Evolutionary conservation across 2,329 filamentous ascomycete genomes (phyloP).

Genomic region (Neonectria faginata): DNA sequence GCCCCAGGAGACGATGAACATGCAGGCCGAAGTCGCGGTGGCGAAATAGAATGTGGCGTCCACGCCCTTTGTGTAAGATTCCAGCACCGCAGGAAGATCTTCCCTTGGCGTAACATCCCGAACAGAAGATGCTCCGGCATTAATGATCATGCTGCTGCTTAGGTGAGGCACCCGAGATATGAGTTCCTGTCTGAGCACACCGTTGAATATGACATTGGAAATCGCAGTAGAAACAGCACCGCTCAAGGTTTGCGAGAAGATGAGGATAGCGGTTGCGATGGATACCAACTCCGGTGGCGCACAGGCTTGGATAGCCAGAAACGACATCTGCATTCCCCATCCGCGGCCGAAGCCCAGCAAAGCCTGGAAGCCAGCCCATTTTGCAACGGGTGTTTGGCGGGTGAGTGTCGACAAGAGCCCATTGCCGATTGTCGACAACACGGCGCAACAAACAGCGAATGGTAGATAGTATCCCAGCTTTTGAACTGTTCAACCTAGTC

Average conservation of each 20-base stretch:
- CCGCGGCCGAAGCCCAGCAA: constrained; percentile 58
- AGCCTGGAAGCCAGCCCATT: constrained; percentile 60
- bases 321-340: constrained; percentile 56
- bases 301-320: constrained; percentile 48
- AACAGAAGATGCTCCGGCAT: constrained; percentile 57
- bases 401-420: constrained; percentile 58
- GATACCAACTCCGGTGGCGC: constrained; percentile 39
- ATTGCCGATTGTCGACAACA: constrained; percentile 49
- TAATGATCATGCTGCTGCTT: constrained; percentile 49
- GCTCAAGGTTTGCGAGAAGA: constrained; percentile 47
- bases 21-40: constrained; percentile 45
- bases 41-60: constrained; percentile 46
- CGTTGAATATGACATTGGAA: constrained; percentile 47
- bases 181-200: constrained; percentile 50
- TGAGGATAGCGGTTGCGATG: constrained; percentile 45
- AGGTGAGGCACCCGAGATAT: constrained; percentile 45
- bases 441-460: constrained; percentile 52
- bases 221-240: constrained; percentile 61
- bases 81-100: constrained; percentile 52
- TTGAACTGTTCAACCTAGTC: constrained; percentile 32
- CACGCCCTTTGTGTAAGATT: constrained; percentile 55
- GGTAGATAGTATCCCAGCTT: constrained; percentile 58
- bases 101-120: constrained; percentile 45
- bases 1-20: constrained; percentile 54
- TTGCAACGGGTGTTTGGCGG: constrained; percentile 48